Conservation (phyloP, 805 yeast species). For the Candida hispaniensis region DNA sequence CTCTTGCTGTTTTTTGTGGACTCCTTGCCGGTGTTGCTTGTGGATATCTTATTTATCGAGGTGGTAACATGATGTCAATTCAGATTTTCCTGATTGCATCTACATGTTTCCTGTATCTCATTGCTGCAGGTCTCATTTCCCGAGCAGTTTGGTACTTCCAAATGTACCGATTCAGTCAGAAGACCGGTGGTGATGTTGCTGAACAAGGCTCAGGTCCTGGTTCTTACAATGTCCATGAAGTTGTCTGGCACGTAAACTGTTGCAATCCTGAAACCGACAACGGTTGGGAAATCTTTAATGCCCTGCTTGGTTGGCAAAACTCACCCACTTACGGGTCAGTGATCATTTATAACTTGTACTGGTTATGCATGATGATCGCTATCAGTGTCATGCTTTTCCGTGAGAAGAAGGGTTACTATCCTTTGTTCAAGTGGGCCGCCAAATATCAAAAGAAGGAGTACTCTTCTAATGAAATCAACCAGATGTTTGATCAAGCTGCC, state of each 20-base stretch:
- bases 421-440: constrained; percentile 39
- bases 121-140: constrained; percentile 86
- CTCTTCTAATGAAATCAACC: constrained; percentile 32
- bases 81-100: constrained; percentile 80
- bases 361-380: constrained; percentile 55
- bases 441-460: constrained; percentile 18
- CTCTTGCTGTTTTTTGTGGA: constrained; percentile 87
- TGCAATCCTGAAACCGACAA: constrained; percentile 86
- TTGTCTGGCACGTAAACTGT: constrained; percentile 96
- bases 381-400: constrained; percentile 60
- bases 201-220: constrained; percentile 94
- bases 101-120: constrained; percentile 78
- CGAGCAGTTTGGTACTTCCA: constrained; percentile 90
- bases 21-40: constrained; percentile 63
- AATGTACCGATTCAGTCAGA: constrained; percentile 46
- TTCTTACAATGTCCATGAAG: constrained; percentile 65
- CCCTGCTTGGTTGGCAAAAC: constrained; percentile 94
- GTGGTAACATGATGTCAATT: constrained; percentile 73
- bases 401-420: constrained; percentile 81
- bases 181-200: constrained; percentile 90
- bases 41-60: constrained; percentile 65
- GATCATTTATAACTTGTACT: constrained; percentile 76
- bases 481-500: constrained; percentile 20
- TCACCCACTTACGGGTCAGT: constrained; percentile 92
- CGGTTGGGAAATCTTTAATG: constrained; percentile 97